Evolutionary conservation across 176 grass and related monocot genomes (phyloP).

Genomic region (Raddia distichophylla): DNA sequence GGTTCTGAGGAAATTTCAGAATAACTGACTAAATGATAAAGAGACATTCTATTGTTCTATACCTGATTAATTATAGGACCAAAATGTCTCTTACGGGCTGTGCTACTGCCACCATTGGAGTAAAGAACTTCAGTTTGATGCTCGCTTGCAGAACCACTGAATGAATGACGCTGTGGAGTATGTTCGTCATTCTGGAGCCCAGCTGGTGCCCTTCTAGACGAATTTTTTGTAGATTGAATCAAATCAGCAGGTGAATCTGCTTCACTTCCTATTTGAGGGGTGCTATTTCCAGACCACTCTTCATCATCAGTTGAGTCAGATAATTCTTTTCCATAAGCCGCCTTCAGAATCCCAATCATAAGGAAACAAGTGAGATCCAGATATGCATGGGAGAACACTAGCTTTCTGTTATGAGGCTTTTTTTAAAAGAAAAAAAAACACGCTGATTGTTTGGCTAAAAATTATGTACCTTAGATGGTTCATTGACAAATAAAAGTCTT

Average conservation of each 20-base stretch:
- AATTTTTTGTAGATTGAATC: conserved; percentile 27
- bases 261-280: conserved; percentile 46
- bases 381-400: conserved; percentile 21
- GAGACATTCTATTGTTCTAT: conserved; percentile 33
- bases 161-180: conserved; percentile 24
- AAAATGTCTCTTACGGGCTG: conserved; percentile 37
- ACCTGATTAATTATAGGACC: conserved; percentile 52
- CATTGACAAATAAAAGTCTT: background rate
- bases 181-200: conserved; percentile 33
- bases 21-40: background rate
- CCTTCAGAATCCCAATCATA: conserved; percentile 60
- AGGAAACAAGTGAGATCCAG: conserved; percentile 32
- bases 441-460: conserved; percentile 15
- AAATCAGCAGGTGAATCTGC: conserved; percentile 40
- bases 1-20: conserved; percentile 12
- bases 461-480: background rate
- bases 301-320: conserved; percentile 76
- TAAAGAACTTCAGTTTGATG: conserved; percentile 36
- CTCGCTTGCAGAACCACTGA: conserved; percentile 31
- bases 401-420: conserved; percentile 3
- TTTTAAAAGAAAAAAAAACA: background rate
- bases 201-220: conserved; percentile 38
- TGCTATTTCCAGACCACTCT: conserved; percentile 72
- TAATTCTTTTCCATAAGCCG: conserved; percentile 68
- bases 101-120: conserved; percentile 46